Conservation (phyloP, 2,329 filamentous ascomycete species). For the Penicillium sp. region DNA sequence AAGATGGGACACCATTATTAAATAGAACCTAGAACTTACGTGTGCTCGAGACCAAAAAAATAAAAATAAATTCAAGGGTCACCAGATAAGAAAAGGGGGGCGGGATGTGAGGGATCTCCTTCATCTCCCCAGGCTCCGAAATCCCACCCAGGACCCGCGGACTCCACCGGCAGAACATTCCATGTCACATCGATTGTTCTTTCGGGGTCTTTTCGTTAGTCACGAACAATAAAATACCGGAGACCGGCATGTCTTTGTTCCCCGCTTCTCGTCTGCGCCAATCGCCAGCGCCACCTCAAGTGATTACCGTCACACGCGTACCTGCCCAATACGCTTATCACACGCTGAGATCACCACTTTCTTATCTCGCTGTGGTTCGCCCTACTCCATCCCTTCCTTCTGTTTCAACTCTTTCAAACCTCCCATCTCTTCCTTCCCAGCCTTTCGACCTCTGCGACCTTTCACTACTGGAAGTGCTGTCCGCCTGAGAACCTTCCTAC, state of each 20-base stretch:
- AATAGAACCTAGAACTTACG: no score
- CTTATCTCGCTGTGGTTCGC: conserved; percentile 10
- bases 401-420: background rate
- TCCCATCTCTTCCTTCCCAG: background rate
- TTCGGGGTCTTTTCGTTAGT: background rate
- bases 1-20: background rate
- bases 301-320: conserved; percentile 21
- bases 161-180: conserved; percentile 28
- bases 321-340: conserved; percentile 26
- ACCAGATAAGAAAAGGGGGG: no score
- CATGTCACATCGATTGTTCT: conserved; percentile 1
- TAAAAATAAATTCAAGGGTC: no score
- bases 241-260: conserved; percentile 9
- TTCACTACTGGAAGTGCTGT: no score
- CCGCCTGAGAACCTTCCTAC: background rate
- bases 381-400: conserved; percentile 1
- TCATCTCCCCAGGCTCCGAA: conserved; percentile 6
- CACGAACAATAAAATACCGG: conserved; percentile 9
- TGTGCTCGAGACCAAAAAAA: background rate
- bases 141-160: background rate
- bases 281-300: conserved; percentile 3
- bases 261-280: conserved; percentile 10
- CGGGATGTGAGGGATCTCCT: no score
- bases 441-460: background rate
- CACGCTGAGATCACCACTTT: conserved; percentile 7